Evolutionary conservation across 2,329 filamentous ascomycete genomes (phyloP), one percentile per base, ranked within the genome.

Genomic region (Amylocarpus encephaloides): DNA sequence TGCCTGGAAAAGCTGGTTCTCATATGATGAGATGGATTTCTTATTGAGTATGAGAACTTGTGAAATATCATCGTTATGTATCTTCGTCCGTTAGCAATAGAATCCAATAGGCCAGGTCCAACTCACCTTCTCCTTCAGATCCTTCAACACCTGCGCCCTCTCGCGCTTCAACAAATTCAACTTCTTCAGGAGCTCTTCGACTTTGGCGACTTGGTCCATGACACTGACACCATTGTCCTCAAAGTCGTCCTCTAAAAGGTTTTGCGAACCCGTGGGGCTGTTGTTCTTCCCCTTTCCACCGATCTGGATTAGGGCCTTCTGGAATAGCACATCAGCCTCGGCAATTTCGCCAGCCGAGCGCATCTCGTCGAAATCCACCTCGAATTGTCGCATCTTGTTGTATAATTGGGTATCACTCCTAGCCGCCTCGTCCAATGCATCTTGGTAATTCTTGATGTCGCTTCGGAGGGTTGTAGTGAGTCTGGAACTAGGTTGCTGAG

Each of bases 21-120:
- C 93, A 62, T 93, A 92, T 63, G 89, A 95, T 16, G 89, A 79
- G 63, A 97, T 92, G 1, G 89, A 86, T 70, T 97, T 98, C 67
- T 97, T 97, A 75, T 98, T 98, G 52, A 98, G 73, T 49, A 98
- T 98, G 53, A 98, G 76, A 11, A 97, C 91, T 64, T 95, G 93
- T 5, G 91, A 96, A 56, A 98, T 98, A 63, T 98, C 94, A 64
- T 98, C 94, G 58, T 86, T 89, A 70, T 95, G 92, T 47, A 92
- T 85, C 92, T 96, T 47, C 9, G 43, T 10, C 40, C 15, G 43
- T 62, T 32, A 59, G 54, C 48, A 18, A 15, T 13, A n/a, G 19
- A 29, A 2, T 38, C 13, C n/a, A 29, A 34, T 19, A 22, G 9
- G 15, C 10, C 36, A 34, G 9, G 4, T 26, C 39, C 10, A 22